Evolutionary conservation across 768 basidiomycete genomes (phyloP).

Genomic region (Phylloporus scabripes): DNA sequence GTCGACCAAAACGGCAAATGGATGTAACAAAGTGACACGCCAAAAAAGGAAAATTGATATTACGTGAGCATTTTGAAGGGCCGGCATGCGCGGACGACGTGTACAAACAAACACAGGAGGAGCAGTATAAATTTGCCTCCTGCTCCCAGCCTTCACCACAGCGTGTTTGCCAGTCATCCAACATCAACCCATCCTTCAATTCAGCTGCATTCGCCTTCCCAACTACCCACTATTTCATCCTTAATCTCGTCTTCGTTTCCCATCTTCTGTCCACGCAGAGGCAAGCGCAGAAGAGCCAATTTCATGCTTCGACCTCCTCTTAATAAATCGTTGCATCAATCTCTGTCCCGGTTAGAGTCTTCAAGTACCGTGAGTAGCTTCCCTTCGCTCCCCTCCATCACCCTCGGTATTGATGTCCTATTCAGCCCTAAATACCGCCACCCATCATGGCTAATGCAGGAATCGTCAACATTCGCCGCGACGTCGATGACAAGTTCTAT

Average conservation of each 20-base stretch:
- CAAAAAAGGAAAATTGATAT: constrained; percentile 12
- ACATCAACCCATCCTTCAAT: not conserved
- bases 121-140: constrained; percentile 22
- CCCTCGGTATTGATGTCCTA: not conserved
- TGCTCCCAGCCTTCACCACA: not conserved
- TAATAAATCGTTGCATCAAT: constrained; percentile 63
- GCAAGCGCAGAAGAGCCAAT: constrained; percentile 32
- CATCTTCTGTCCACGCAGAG: constrained; percentile 30
- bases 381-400: not conserved
- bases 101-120: constrained; percentile 22
- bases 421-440: constrained; percentile 53
- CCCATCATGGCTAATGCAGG: constrained; percentile 80
- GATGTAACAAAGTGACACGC: not conserved
- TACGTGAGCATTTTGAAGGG: not conserved
- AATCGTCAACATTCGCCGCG: constrained; percentile 89
- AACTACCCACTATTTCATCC: constrained; percentile 26
- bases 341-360: constrained; percentile 45
- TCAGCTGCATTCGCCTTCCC: not conserved
- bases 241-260: constrained; percentile 10
- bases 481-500: constrained; percentile 96
- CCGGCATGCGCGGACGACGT: not conserved
- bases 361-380: constrained; percentile 45
- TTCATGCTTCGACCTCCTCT: constrained; percentile 93
- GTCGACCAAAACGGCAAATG: too few relatives aligned
- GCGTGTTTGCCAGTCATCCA: not conserved